phyloP scores from a whole-genome alignment of 2,329 filamentous ascomycete genomes.

The Colletotrichum sojae region DNA sequence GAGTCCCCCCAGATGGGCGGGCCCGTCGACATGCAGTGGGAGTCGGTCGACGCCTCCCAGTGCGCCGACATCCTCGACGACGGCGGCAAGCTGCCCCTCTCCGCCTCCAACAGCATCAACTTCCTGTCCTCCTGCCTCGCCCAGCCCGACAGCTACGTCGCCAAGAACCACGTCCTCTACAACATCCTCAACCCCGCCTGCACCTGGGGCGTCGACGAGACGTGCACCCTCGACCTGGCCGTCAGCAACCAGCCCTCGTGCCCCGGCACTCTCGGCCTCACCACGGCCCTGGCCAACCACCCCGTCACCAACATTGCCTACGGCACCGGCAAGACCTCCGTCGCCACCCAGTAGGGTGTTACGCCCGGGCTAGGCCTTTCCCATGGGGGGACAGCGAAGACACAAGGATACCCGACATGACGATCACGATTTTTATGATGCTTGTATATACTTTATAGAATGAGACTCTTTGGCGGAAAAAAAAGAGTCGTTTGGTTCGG shows the following conservation, averaged over 20 bases:
- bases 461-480: not conserved
- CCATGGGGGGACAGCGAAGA: too few species aligned
- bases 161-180: slow-evolving; percentile 65
- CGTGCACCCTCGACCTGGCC: slow-evolving; percentile 63
- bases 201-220: slow-evolving; percentile 65
- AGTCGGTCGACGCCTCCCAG: slow-evolving; percentile 61
- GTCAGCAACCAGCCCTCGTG: slow-evolving; percentile 67
- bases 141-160: slow-evolving; percentile 64
- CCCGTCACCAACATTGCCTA: slow-evolving; percentile 68
- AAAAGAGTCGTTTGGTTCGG: not conserved
- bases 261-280: slow-evolving; percentile 59
- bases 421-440: slow-evolving; percentile 35
- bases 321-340: slow-evolving; percentile 57
- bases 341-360: slow-evolving; percentile 31
- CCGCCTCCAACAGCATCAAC: slow-evolving; percentile 71
- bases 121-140: slow-evolving; percentile 63
- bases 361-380: not conserved
- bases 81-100: slow-evolving; percentile 66
- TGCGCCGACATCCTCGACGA: slow-evolving; percentile 64
- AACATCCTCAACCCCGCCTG: slow-evolving; percentile 68
- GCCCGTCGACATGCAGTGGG: slow-evolving; percentile 65
- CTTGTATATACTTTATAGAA: slow-evolving; percentile 34
- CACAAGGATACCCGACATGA: slow-evolving; percentile 31
- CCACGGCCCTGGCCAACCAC: slow-evolving; percentile 48
- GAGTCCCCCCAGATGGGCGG: slow-evolving; percentile 63